Conservation (phyloP, 2,329 filamentous ascomycete species). For the Cladobotryum protrusum region DNA sequence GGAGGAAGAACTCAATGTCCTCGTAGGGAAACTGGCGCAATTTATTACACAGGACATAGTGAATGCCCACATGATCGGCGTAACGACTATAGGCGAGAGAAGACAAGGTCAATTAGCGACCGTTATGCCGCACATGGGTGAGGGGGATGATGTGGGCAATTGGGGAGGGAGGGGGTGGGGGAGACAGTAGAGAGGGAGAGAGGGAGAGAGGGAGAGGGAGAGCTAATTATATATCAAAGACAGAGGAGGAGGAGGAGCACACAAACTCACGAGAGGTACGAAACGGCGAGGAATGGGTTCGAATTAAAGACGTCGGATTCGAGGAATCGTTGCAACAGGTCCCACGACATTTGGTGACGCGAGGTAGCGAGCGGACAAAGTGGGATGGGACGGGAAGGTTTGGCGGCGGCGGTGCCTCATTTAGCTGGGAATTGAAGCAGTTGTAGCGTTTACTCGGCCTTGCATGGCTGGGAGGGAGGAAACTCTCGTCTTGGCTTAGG, state of each 20-base stretch:
- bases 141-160: background rate
- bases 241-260: background rate
- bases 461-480: constrained; percentile 16
- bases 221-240: background rate
- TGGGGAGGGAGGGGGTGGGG: background rate
- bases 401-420: constrained; percentile 16
- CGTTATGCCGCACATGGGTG: constrained; percentile 16
- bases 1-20: constrained; percentile 89
- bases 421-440: constrained; percentile 14
- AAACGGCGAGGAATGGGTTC: constrained; percentile 81
- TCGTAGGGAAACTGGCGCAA: constrained; percentile 83
- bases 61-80: constrained; percentile 83
- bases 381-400: constrained; percentile 8
- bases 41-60: constrained; percentile 84
- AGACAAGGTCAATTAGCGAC: constrained; percentile 17
- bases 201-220: background rate
- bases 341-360: constrained; percentile 63
- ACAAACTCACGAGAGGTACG: constrained; percentile 75
- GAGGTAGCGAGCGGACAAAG: constrained; percentile 14
- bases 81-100: constrained; percentile 57
- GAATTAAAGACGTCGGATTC: constrained; percentile 92
- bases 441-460: constrained; percentile 13
- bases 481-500: too few species aligned
- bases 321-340: constrained; percentile 83
- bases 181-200: background rate